Conservation (phyloP, 805 yeast genomes). For the Candida koratica region DNA sequence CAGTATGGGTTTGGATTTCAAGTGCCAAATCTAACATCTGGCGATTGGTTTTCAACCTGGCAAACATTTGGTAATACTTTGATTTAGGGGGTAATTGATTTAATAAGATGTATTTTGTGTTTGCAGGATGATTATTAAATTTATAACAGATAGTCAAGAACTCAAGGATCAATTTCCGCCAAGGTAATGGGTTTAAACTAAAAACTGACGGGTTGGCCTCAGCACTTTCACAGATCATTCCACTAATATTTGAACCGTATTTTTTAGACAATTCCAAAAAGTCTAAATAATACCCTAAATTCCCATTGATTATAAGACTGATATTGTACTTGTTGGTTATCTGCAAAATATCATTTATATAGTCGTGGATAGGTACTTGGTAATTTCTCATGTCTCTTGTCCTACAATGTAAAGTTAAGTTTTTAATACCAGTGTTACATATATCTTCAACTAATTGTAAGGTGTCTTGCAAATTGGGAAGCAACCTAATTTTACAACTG, state of each 20-base stretch:
- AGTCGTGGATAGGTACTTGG: slow-evolving; percentile 72
- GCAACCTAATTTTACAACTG: slow-evolving; percentile 82
- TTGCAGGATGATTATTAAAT: slow-evolving; percentile 61
- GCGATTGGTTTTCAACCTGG: slow-evolving; percentile 49
- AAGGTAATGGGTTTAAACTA: slow-evolving; percentile 40
- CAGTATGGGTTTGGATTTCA: slow-evolving; percentile 33
- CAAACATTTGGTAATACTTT: slow-evolving; percentile 50
- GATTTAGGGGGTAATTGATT: slow-evolving; percentile 78
- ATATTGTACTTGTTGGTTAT: slow-evolving; percentile 62
- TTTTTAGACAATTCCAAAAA: slow-evolving; percentile 51
- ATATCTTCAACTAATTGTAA: slow-evolving; percentile 49
- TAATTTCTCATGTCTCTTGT: slow-evolving; percentile 85
- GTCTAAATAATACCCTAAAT: slow-evolving; percentile 53
- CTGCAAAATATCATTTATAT: slow-evolving; percentile 55
- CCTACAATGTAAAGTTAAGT: slow-evolving; percentile 89
- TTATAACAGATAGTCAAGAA: slow-evolving; percentile 50
- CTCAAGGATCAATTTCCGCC: slow-evolving; percentile 54
- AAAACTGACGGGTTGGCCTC: slow-evolving; percentile 85
- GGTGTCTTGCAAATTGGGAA: slow-evolving; percentile 53
- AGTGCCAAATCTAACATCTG: slow-evolving; percentile 41
- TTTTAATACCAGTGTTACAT: slow-evolving; percentile 72
- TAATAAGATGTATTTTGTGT: slow-evolving; percentile 76
- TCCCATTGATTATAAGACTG: slow-evolving; percentile 81
- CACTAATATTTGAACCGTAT: slow-evolving; percentile 54
- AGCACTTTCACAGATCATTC: slow-evolving; percentile 91